A percentile compares a stretch with the other conserved stretches of the same genome.
Conservation (phyloP, 352 stramenopile genomes). For the Globisporangium emineosum region DNA sequence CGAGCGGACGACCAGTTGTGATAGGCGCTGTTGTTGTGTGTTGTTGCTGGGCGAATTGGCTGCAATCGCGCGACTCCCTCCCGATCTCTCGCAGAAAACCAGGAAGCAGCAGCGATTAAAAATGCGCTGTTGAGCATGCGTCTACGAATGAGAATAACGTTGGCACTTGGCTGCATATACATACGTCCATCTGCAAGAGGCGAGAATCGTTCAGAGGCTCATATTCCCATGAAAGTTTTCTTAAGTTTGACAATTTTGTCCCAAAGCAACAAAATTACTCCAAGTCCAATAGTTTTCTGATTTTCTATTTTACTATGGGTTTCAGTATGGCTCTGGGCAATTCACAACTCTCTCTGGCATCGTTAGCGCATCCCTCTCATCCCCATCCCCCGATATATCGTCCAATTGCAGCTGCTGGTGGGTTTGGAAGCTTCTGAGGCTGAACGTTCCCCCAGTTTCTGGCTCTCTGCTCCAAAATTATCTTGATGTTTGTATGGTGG, state of each 20-base stretch:
- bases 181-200: no score
- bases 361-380: background rate
- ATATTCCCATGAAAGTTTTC: background rate
- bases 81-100: background rate
- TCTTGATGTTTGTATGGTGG: background rate
- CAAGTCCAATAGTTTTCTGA: background rate
- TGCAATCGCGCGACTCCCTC: background rate
- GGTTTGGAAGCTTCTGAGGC: background rate
- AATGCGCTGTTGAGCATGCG: background rate
- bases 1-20: no score
- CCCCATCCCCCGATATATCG: no score
- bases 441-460: conserved; percentile 4
- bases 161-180: no score
- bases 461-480: background rate
- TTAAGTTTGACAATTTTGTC: background rate
- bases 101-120: background rate
- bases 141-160: background rate
- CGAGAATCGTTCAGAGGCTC: no score
- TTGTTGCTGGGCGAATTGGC: background rate
- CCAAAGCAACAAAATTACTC: background rate
- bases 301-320: background rate
- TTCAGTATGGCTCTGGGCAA: background rate
- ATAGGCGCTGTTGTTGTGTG: no score
- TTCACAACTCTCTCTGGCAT: background rate
- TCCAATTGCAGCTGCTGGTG: background rate